Base-by-base conservation (phyloP, 192 early-diverging fungal species). In the Coemansia sp. region DNA sequence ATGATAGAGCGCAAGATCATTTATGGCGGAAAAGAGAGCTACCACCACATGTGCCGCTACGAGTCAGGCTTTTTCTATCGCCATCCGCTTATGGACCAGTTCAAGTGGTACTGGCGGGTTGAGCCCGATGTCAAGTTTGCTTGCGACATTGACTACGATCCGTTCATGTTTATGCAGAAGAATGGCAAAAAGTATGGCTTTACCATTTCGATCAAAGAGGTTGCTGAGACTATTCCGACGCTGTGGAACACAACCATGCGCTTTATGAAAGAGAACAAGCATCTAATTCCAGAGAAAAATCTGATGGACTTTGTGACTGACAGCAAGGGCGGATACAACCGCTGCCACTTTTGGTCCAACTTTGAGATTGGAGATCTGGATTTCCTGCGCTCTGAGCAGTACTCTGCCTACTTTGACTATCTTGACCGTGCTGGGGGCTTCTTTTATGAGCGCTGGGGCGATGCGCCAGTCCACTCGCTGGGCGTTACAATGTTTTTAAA, bases 31-130 rank as follows among this genome's bases (percentile, higher is more conserved):
- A 81, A 60, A 37, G 73, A 86, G 68, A 84, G 87, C n/a, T 90
- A 91, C 68, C 81, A 87, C 44, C 88, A 90, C 75, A 90, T 91
- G 89, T 91, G 87, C 48, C 71, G 86, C 54, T 90, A 75, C 60
- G 79, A 90, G 56, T 91, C 90, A 16, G 93, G 93, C 13, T 94
- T 89, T 65, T 91, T 94, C 62, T 92, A 84, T 68, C 77, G 86
- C 12, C 91, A 94, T 63, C 87, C 87, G 41, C 70, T 94, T 5
- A 77, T 89, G 56, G 68, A 83, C 17, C 64, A 88, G 64, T 91
- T 85, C 68, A 88, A 93, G 19, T 95, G 85, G 68, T 95, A 92
- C 81, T 95, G 93, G 93, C 84, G 93, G 20, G 85, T 95, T 3
- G 93, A 95, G 70, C 93, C 93, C 2, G 86, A 83, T 20, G 93